Percentiles rank a stretch among this genome's conserved stretches.
These are phyloP conservation scores for Pythium dissimile DNA, from an alignment of 352 stramenopile species.

Conservation along the genomic window DNA sequence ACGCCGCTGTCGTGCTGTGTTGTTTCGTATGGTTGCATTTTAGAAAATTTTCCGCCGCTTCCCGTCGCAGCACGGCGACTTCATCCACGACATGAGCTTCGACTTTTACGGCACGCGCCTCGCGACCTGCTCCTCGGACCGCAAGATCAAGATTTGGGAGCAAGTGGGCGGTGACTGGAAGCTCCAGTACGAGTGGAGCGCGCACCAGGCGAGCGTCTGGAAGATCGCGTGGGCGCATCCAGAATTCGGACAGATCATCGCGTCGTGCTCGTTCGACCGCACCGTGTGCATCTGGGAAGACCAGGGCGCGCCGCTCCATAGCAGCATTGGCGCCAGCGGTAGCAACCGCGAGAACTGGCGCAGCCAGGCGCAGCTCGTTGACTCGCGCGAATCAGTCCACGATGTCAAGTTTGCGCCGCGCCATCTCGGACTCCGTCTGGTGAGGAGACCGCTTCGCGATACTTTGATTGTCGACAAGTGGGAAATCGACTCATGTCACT, in stretches of 20 bases:
- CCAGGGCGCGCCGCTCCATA: constrained; percentile 58
- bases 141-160: constrained; percentile 91
- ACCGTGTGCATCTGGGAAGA: constrained; percentile 96
- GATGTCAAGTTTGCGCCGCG: constrained; percentile 94
- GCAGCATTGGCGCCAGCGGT: neutral
- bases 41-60: constrained; percentile 82
- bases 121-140: constrained; percentile 90
- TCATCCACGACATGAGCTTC: constrained; percentile 92
- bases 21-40: neutral
- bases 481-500: constrained; percentile 1
- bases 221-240: constrained; percentile 94
- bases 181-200: constrained; percentile 88
- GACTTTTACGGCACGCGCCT: constrained; percentile 91
- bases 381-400: constrained; percentile 92
- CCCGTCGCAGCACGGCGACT: constrained; percentile 85
- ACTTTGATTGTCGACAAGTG: neutral
- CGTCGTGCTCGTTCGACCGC: constrained; percentile 92
- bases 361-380: constrained; percentile 87
- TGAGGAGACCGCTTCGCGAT: constrained; percentile 16
- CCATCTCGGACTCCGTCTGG: constrained; percentile 90
- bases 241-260: constrained; percentile 95
- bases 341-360: constrained; percentile 66
- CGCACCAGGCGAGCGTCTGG: constrained; percentile 89
- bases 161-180: constrained; percentile 81
- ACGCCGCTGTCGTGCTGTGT: neutral